Percentiles rank a stretch among this genome's conserved stretches.
phyloP scores from a whole-genome alignment of 371 early-diverging fungal species.

The Mucor mucedo region DNA sequence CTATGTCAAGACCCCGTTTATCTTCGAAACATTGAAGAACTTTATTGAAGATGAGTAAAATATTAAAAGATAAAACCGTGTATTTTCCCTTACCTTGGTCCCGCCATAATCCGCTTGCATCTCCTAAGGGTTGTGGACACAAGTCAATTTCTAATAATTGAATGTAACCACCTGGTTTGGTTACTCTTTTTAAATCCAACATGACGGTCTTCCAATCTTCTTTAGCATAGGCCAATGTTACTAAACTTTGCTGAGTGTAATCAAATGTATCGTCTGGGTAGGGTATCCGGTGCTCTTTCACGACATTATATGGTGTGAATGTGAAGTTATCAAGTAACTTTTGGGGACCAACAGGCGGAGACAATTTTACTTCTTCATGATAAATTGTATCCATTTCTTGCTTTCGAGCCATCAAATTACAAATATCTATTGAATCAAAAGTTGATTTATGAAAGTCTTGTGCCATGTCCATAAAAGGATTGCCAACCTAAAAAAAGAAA shows the following conservation, averaged over 20 bases:
- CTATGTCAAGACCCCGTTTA: slow-evolving; percentile 7
- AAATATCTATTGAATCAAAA: slow-evolving; percentile 19
- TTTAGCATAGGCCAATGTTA: slow-evolving; percentile 9
- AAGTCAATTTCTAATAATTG: slow-evolving; percentile 27
- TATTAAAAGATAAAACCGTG: background rate
- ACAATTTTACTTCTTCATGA: background rate
- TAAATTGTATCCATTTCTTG: background rate
- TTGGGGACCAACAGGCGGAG: background rate
- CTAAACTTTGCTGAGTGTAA: slow-evolving; percentile 14
- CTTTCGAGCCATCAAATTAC: slow-evolving; percentile 5
- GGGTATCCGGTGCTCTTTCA: slow-evolving; percentile 11
- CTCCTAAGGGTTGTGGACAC: slow-evolving; percentile 16
- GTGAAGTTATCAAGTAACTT: slow-evolving; percentile 12
- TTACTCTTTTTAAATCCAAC: slow-evolving; percentile 5
- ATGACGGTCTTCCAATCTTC: slow-evolving; percentile 24
- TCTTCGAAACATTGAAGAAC: slow-evolving; percentile 8
- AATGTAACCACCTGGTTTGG: slow-evolving; percentile 31
- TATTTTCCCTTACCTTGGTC: slow-evolving; percentile 11
- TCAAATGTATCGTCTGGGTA: slow-evolving; percentile 25
- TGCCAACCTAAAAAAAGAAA: slow-evolving; percentile 16
- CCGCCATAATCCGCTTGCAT: slow-evolving; percentile 16
- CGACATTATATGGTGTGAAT: slow-evolving; percentile 18
- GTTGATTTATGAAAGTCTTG: slow-evolving; percentile 23
- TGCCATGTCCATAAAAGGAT: slow-evolving; percentile 29
- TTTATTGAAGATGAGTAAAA: background rate